phyloP scores from a whole-genome alignment of 371 early-diverging fungal genomes.

The Mortierella sp. region DNA sequence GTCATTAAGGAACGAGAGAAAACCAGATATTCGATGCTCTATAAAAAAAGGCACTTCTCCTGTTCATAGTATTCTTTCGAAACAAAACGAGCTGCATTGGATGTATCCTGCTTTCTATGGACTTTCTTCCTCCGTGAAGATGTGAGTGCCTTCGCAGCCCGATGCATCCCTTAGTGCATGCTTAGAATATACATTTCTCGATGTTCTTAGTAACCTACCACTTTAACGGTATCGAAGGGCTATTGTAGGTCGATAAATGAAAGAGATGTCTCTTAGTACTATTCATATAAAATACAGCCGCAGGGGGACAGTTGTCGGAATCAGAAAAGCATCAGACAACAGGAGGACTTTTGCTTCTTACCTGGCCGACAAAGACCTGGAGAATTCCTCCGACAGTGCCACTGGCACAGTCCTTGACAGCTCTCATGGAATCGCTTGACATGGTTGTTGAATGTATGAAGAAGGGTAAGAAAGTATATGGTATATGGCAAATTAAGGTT shows the following conservation, averaged over 20 bases:
- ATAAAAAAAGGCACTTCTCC: neutral
- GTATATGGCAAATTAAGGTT: slow-evolving; percentile 3
- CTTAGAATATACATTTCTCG: neutral
- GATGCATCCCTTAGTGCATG: no score
- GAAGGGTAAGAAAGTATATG: slow-evolving; percentile 3
- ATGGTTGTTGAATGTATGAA: slow-evolving; percentile 16
- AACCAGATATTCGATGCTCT: slow-evolving; percentile 13
- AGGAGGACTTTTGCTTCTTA: slow-evolving; percentile 25
- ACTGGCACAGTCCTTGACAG: slow-evolving; percentile 80
- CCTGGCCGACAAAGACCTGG: slow-evolving; percentile 85
- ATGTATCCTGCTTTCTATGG: no score
- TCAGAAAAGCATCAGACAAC: no score
- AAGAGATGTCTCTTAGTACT: no score
- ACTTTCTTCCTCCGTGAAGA: no score
- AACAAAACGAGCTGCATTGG: no score
- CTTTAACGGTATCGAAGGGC: slow-evolving; percentile 90
- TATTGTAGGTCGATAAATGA: slow-evolving; percentile 32
- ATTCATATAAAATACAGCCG: no score
- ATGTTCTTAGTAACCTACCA: slow-evolving; percentile 60
- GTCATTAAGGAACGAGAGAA: slow-evolving; percentile 1
- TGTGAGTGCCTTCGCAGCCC: no score
- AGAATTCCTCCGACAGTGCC: slow-evolving; percentile 84
- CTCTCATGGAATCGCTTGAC: slow-evolving; percentile 60
- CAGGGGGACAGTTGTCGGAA: no score
- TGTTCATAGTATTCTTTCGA: no score